Base-by-base conservation (phyloP, 2,329 filamentous ascomycete species). In the Hymenoscyphus occultus region DNA sequence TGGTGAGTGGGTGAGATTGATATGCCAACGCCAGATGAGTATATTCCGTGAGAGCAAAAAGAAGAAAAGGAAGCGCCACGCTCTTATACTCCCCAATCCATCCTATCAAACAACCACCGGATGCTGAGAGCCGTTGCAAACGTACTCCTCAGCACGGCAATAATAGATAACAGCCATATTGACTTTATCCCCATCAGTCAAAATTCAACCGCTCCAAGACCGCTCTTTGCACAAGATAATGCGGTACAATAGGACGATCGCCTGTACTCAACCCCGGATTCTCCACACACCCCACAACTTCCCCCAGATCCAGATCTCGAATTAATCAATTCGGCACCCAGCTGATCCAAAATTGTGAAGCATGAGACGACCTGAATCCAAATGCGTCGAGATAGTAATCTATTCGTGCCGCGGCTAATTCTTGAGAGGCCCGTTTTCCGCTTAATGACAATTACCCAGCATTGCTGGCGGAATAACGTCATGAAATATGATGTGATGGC, bases 371-470 rank as follows among this genome's bases (percentile, higher is more conserved):
- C 35, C 6, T 3, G 9, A 35, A 35, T 35, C 35, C 35, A 35
- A 31, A 40, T 40, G 51, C 32, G 40, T 35, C 13, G 9, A 56
- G 28, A 16, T 59, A 19, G 45, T 51, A 61, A 64, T 64, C 22
- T 61, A 40, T 32, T 19, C 16, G 7, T 16, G 35, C 57, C 61
- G 59, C 39, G 63, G 63, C 63, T 64, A 64, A 64, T 56, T 32
- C 14, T 19, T 14, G 22, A 16, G 14, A 48, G 57, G 45, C 12
- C 62, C 62, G 40, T 35, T 31, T 56, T 10, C 59, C 63, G 63
- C 51, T 57, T 61, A 61, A 31, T 57, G 16, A 12, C 35, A 31
- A 61, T 61, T 64, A 64, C 51, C 63, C 63, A 64, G 56, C 19
- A 54, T 39, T 28, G 59, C 59, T 51, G 42, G 31, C 42, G 3